Conservation (phyloP, 176 grass and related monocot genomes). For the Oryza meyeriana region DNA sequence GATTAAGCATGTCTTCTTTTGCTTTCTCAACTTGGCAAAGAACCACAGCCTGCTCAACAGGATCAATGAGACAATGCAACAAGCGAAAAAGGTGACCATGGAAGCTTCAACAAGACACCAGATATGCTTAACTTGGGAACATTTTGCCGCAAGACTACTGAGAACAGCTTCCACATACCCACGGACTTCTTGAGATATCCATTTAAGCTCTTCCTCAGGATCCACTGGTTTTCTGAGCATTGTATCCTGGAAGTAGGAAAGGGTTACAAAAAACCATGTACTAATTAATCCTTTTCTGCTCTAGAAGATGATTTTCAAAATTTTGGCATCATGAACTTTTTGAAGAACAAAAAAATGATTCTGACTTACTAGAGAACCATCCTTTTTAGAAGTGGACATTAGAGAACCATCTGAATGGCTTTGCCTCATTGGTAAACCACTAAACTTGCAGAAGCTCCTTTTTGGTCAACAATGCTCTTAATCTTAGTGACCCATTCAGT, state of each 20-base stretch:
- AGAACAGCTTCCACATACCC: constrained; percentile 81
- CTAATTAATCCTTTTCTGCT: background rate
- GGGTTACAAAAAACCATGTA: constrained; percentile 3
- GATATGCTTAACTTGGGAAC: constrained; percentile 69
- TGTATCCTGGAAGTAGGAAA: constrained; percentile 47
- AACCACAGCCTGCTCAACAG: constrained; percentile 66
- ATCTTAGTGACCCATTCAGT: constrained; percentile 73
- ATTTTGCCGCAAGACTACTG: constrained; percentile 70
- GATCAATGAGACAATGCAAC: constrained; percentile 2
- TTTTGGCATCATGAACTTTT: background rate
- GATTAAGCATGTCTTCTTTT: constrained; percentile 90
- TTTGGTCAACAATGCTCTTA: constrained; percentile 39
- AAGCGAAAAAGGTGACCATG: background rate
- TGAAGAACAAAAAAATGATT: constrained; percentile 10
- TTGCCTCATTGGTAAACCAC: constrained; percentile 42
- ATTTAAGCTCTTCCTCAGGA: constrained; percentile 94
- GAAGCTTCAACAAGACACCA: constrained; percentile 12
- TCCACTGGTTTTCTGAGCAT: constrained; percentile 63
- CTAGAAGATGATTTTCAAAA: background rate
- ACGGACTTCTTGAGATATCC: constrained; percentile 92
- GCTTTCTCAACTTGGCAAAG: constrained; percentile 93
- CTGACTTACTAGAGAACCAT: constrained; percentile 70
- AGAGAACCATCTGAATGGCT: constrained; percentile 74
- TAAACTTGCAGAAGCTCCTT: constrained; percentile 46
- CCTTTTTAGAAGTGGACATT: constrained; percentile 34